These are phyloP conservation scores for Tripterygium wilfordii DNA, from an alignment of 177 flowering plant genomes.

Conservation along the genomic window DNA sequence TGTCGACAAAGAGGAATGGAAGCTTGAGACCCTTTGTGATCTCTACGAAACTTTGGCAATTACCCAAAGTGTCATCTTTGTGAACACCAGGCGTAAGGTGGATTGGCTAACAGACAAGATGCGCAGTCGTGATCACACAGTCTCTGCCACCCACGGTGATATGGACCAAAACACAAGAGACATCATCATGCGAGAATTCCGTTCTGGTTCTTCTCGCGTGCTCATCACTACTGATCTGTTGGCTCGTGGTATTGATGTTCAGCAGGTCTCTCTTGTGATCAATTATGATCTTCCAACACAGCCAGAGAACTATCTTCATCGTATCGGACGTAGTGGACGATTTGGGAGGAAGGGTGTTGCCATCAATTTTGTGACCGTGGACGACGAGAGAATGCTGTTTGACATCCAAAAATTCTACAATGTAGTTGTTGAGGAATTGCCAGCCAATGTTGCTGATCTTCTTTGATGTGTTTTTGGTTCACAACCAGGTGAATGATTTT, in stretches of 20 bases:
- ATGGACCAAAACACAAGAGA: conserved; percentile 7
- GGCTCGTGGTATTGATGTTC: conserved; percentile 38
- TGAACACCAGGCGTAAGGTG: conserved; percentile 5
- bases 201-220: conserved; percentile 20
- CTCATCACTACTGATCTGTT: conserved; percentile 32
- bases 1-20: conserved; percentile 7
- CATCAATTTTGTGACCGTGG: conserved; percentile 27
- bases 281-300: conserved; percentile 33
- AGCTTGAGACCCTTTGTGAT: conserved; percentile 7
- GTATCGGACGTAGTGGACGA: conserved; percentile 33
- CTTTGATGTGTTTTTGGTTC: conserved; percentile 22
- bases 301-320: conserved; percentile 32
- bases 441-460: conserved; percentile 70
- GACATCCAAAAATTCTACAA: conserved; percentile 40
- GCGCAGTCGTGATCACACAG: conserved; percentile 6
- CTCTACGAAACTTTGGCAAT: conserved; percentile 3
- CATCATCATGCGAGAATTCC: conserved; percentile 6
- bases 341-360: conserved; percentile 39
- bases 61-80: conserved; percentile 5
- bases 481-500: background rate
- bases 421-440: conserved; percentile 67
- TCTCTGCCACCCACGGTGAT: conserved; percentile 6
- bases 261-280: conserved; percentile 33
- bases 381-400: conserved; percentile 28
- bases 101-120: conserved; percentile 6